phyloP scores from a whole-genome alignment of 2,329 filamentous ascomycete species.

The Purpureocillium lavendulum region DNA sequence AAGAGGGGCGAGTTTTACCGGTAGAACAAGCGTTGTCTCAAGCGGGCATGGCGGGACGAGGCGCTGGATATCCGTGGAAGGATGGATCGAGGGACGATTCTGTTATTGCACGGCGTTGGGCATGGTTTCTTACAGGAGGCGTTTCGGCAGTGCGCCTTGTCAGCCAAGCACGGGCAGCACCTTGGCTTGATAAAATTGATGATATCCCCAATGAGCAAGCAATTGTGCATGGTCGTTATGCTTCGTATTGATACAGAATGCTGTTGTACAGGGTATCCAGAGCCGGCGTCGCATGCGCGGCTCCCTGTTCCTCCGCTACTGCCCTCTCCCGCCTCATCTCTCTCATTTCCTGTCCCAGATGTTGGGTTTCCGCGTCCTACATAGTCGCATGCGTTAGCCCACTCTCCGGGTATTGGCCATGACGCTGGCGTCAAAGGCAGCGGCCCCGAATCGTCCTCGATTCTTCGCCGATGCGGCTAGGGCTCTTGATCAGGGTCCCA shows the following conservation, averaged over 20 bases:
- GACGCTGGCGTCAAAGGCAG: too few species aligned
- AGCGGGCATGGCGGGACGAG: background rate
- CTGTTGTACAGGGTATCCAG: constrained; percentile 16
- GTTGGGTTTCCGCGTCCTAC: constrained; percentile 50
- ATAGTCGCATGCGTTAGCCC: constrained; percentile 1
- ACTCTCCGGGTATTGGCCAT: background rate
- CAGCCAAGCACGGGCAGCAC: too few species aligned
- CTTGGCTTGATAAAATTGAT: background rate
- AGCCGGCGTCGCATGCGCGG: constrained; percentile 6
- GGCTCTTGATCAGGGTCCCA: too few species aligned
- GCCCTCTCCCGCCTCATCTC: background rate
- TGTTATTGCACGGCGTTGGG: background rate
- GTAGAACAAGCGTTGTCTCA: constrained; percentile 25
- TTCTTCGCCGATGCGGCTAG: too few species aligned
- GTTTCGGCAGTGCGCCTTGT: background rate
- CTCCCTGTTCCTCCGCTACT: constrained; percentile 10
- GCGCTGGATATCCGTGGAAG: too few species aligned
- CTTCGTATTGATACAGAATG: constrained; percentile 17
- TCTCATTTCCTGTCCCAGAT: constrained; percentile 37
- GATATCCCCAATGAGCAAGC: background rate
- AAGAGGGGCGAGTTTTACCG: constrained; percentile 97
- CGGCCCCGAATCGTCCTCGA: too few species aligned
- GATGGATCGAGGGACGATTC: background rate
- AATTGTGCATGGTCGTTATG: background rate
- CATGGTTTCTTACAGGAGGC: background rate